Evolutionary conservation across 192 early-diverging fungal genomes (phyloP).

Genomic region (Geosiphon pyriformis): DNA sequence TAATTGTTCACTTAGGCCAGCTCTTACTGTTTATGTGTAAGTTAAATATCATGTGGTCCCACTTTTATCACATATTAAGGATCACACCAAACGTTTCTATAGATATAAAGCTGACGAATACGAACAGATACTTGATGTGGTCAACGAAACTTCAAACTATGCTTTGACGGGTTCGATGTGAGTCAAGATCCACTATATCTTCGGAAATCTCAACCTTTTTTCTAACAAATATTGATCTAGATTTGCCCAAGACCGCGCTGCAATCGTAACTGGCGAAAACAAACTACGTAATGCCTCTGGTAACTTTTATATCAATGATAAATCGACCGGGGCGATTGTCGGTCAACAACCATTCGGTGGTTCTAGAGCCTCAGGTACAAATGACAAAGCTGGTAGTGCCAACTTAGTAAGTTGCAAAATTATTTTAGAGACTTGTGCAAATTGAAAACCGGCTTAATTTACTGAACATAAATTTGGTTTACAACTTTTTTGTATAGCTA

Average conservation of each 20-base stretch:
- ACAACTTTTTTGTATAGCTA: conserved; percentile 31
- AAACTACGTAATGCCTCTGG: conserved; percentile 83
- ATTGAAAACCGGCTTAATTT: too few relatives aligned
- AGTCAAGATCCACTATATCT: conserved; percentile 18
- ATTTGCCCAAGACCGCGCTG: conserved; percentile 84
- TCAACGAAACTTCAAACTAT: conserved; percentile 76
- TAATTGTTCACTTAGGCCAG: conserved; percentile 50
- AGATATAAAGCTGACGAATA: conserved; percentile 65
- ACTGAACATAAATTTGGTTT: too few relatives aligned
- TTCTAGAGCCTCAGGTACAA: conserved; percentile 90
- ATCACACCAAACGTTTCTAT: neutral
- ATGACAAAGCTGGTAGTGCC: conserved; percentile 95
- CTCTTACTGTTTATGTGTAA: conserved; percentile 90
- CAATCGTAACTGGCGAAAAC: conserved; percentile 66
- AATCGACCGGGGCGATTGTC: conserved; percentile 95
- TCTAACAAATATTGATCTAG: conserved; percentile 15
- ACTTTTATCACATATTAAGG: neutral
- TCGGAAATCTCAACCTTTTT: neutral
- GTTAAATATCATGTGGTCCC: conserved; percentile 11
- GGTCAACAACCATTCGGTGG: conserved; percentile 99
- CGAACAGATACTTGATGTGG: conserved; percentile 66
- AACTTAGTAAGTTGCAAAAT: conserved; percentile 43
- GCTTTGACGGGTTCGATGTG: conserved; percentile 82
- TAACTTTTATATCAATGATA: conserved; percentile 99
- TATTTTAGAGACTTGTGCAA: too few relatives aligned